Base-by-base conservation (phyloP, 495 filamentous ascomycete genomes). In the Aspergillus homomorphus region DNA sequence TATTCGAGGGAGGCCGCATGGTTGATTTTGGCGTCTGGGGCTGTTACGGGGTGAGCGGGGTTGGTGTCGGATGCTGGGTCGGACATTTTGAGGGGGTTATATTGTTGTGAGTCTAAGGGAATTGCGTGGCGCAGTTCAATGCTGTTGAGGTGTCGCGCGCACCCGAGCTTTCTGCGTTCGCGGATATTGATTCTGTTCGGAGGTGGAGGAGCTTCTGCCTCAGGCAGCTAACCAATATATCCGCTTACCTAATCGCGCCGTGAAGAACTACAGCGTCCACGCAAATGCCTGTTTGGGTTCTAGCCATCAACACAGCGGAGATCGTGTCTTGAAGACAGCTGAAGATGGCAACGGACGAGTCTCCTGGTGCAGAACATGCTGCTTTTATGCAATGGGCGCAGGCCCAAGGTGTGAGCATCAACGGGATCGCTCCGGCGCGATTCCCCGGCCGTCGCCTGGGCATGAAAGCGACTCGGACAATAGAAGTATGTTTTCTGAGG, bases 381-480 rank as follows among this genome's bases (percentile, higher is more conserved):
- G 69, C 74, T 0, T 82, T 88, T 24, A 71, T 78, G 21, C 43
- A 67, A 60, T 89, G 87, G 87, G 82, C 84, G 18, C 70, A 66
- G 6, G 67, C 70, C 8, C 70, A 78, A 22, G 83, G 83, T 4
- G 71, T 88, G 49, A 68, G 72, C 22, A 73, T 87, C 45, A 76
- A 81, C 42, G 83, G 84, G 21, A 79, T 90, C 46, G 68, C 65
- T 20, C 80, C 85, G 18, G 73, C 64, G 18, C 70, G 56, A 69
- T 77, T 91, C 24, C 82, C 83, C 0, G 83, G 83, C 3, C 76
- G 84, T 38, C 87, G 89, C 20, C 71, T 91, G 19, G 88, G 89
- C 19, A 82, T 93, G 30, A 75, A 89, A 14, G 85, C 89, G 6
- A 83, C 82, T 2, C 77, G 77, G 23, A 66, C 73, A 0, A 76